Conservation (phyloP, 306 rosid genomes). For the Rosa rugosa region DNA sequence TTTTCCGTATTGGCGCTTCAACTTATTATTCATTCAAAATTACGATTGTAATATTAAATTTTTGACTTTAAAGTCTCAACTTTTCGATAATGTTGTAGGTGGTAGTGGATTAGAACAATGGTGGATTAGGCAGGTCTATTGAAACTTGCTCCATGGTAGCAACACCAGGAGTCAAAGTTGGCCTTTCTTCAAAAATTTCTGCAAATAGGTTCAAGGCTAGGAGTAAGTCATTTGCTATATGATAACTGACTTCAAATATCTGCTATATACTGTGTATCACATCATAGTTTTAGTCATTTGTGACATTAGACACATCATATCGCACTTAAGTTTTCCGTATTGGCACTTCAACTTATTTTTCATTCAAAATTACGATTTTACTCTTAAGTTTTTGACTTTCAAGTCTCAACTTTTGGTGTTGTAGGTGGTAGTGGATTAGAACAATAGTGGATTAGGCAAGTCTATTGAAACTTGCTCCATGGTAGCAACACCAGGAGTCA, state of each 20-base stretch:
- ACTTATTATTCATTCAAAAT: neutral
- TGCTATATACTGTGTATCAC: neutral
- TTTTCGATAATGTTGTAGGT: conserved; percentile 21
- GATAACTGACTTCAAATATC: neutral
- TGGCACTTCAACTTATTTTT: neutral
- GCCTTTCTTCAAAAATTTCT: neutral
- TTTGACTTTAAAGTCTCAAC: neutral
- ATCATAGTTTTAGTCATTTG: neutral
- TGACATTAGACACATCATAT: neutral
- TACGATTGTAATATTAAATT: too few relatives aligned
- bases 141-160: neutral
- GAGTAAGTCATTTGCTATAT: neutral
- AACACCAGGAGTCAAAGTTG: neutral
- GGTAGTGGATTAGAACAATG: conserved; percentile 26
- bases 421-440: conserved; percentile 32
- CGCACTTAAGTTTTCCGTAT: neutral
- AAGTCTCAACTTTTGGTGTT: conserved; percentile 12
- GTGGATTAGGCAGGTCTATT: conserved; percentile 7
- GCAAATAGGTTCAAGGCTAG: conserved; percentile 1
- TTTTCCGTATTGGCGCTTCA: neutral
- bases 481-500: neutral
- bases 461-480: neutral
- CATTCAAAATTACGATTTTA: too few relatives aligned
- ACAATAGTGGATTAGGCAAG: conserved; percentile 11
- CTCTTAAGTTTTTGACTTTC: too few relatives aligned